Evolutionary conservation across 768 basidiomycete genomes (phyloP), one percentile per base, ranked within the genome.

Genomic region (Dentipellis fragilis): DNA sequence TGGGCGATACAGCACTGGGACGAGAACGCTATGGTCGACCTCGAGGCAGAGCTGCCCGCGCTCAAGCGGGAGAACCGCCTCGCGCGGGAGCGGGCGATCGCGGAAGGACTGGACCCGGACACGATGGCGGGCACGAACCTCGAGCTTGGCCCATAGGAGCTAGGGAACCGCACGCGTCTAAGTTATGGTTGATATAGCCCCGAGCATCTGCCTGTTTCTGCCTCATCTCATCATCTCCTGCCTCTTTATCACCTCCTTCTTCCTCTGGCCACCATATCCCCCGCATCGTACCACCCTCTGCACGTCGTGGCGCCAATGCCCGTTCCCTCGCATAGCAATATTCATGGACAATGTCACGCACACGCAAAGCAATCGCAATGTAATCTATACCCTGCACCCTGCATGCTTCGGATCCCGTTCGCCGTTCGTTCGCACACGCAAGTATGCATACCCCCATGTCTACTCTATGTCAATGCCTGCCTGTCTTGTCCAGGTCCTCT

Each of bases 1-100:
- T 98, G 95, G 95, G 92, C 89, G 0, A 71, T 86, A 38, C 79
- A 80, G 23, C 77, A 82, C 34, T 94, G 89, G 89, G 64, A 71
- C 3, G 85, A 89, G 65, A 74, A 75, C 53, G 68, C 74, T 0
- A 75, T 76, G 46, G 84, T 89, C 16, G 74, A 80, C 35, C 71
- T 92, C 46, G 63, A 68, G 11, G 74, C 73, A 1, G 85, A 88
- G 61, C 73, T 91, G 9, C 75, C 78, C 2, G 71, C 69, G 35
- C 64, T 89, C 37, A 86, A 84, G 67, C 79, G 73, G 8, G 72
- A 79, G 55, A 80, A 81, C 61, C 76, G 76, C 52, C 67, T 66
- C 22, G 61, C 63, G 29, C 64, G 63, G 34, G 66, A 53, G 54
- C 61, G 61, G 14, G 61, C 61, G 34, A 56, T 62, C 48, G 59